Evolutionary conservation across 2,329 filamentous ascomycete genomes (phyloP), one percentile per base, ranked within the genome.

Genomic region (Aspergillus sp.): DNA sequence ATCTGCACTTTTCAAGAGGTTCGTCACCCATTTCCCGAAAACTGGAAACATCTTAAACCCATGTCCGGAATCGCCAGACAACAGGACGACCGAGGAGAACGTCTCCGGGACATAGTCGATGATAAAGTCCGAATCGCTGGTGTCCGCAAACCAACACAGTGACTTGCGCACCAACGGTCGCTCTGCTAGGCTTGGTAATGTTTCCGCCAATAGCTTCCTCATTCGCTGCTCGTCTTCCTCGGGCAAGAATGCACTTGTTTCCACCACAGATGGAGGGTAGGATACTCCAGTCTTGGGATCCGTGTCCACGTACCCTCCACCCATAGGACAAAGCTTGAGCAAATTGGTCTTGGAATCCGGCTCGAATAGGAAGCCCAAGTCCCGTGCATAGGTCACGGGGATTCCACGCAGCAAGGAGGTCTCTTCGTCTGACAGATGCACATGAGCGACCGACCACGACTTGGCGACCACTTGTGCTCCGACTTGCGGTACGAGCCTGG

Each of bases 71-170:
- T 85, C 83, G 0, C 82, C 82, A 0, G 79, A 77, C 0, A 80
- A 56, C 0, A 83, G 61, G 2, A 85, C 65, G 2, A 85, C 70
- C 0, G 74, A 76, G 2, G 69, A 67, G 1, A 66, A 63, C 0
- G 74, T 79, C 0, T 70, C 64, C 0, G 82, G 82, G 0, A 85
- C 78, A 49, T 76, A 81, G 61, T 86, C 83, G 41, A 86, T 75
- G 45, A 83, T 76, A 56, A 78, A 86, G 44, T 86, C 80, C 0
- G 81, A 83, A 59, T 85, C 80, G 7, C 67, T 73, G 0, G 82
- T 82, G 59, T 87, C 84, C 0, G 82, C 81, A 54, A 82, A 83
- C 83, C 83, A 86, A 61, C 84, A 86, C n/a, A 86, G 65, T 1
- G 74, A 76, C 60, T 78, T 77, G 26, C 78, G 71, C 2, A 85